Evolutionary conservation across 164 flowering plant species (phyloP).

Genomic region (Sextonia rubra): DNA sequence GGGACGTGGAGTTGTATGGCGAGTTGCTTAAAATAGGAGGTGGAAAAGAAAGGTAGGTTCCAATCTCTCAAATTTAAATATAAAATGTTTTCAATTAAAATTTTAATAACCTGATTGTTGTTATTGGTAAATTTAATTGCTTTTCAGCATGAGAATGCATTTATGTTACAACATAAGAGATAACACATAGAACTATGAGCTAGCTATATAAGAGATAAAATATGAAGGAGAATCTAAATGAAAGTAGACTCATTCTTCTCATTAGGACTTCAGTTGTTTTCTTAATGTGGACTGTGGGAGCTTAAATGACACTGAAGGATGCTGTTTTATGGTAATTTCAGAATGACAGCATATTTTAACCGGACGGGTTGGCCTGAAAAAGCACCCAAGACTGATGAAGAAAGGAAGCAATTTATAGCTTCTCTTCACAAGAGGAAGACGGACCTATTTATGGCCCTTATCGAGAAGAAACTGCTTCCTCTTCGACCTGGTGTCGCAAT

Average conservation of each 20-base stretch:
- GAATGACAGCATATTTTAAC: conserved; percentile 98
- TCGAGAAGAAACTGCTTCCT: conserved; percentile 90
- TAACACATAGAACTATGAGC: no score
- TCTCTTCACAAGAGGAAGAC: conserved; percentile 91
- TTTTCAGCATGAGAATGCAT: neutral
- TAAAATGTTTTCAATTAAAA: no score
- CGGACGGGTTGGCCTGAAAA: conserved; percentile 90
- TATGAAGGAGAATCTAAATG: no score
- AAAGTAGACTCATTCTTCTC: no score
- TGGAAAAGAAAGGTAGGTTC: conserved; percentile 83
- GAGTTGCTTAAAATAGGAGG: conserved; percentile 98
- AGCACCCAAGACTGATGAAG: conserved; percentile 74
- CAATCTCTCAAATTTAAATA: neutral
- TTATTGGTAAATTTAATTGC: neutral
- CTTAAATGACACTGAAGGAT: neutral
- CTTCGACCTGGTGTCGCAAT: conserved; percentile 98
- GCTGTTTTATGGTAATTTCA: conserved; percentile 14
- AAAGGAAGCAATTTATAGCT: conserved; percentile 81
- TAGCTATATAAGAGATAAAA: no score
- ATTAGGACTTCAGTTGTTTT: neutral
- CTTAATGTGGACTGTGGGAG: neutral
- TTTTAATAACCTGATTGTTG: neutral
- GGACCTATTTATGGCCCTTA: conserved; percentile 84
- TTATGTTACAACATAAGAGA: neutral
- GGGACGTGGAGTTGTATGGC: conserved; percentile 94